phyloP scores from a whole-genome alignment of 2,329 filamentous ascomycete species.

The Pseudogymnoascus sp. region DNA sequence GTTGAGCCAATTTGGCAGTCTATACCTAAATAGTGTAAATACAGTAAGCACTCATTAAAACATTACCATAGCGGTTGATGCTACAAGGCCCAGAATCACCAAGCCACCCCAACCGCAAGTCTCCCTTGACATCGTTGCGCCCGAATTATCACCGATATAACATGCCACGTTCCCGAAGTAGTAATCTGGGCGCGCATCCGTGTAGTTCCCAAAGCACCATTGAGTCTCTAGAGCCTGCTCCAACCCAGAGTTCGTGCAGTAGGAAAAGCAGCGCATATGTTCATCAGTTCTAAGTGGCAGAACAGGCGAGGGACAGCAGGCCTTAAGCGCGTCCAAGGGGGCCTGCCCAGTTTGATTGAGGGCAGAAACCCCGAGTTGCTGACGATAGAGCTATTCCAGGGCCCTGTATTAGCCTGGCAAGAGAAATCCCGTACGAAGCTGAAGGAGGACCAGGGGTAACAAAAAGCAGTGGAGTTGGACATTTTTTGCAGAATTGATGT shows the following conservation, averaged over 20 bases:
- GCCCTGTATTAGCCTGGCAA: background rate
- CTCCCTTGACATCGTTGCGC: background rate
- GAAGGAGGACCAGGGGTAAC: background rate
- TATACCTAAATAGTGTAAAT: no score
- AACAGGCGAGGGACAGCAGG: background rate
- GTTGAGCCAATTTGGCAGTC: no score
- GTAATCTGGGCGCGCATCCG: background rate
- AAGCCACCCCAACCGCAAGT: background rate
- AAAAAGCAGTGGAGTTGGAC: background rate
- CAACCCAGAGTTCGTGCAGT: background rate
- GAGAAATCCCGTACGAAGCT: background rate
- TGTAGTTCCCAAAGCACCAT: background rate
- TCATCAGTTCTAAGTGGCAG: background rate
- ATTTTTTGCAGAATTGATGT: background rate
- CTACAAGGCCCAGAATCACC: background rate
- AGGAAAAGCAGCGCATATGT: background rate
- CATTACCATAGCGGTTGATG: no score
- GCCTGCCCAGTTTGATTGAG: background rate
- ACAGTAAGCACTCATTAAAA: no score
- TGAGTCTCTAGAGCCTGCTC: background rate
- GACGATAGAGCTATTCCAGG: no score
- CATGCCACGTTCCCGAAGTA: background rate
- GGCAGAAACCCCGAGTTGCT: no score
- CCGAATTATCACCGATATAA: background rate
- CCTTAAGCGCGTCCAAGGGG: background rate